A percentile compares a stretch with the other conserved stretches of the same genome.
Evolutionary conservation across 1,284 basidiomycete species (phyloP).

Genomic region (Trichosporon coremiiforme): DNA sequence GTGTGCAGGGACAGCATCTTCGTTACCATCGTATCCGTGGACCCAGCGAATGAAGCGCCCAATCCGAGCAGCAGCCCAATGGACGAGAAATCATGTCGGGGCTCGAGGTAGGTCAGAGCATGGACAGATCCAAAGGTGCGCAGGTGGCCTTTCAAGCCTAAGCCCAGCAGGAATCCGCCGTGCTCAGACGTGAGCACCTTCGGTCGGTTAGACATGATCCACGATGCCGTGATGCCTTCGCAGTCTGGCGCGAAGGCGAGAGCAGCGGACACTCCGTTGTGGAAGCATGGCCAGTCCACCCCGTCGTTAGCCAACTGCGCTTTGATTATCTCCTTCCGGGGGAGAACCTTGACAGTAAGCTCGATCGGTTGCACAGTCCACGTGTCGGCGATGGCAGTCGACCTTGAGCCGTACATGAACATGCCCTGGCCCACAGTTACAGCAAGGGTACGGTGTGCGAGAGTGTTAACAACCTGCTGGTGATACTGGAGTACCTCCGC

Average conservation of each 20-base stretch:
- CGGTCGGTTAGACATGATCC: conserved; percentile 92
- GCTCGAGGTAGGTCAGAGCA: conserved; percentile 83
- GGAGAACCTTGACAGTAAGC: conserved; percentile 70
- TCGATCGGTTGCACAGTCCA: conserved; percentile 80
- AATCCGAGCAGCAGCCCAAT: conserved; percentile 91
- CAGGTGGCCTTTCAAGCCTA: conserved; percentile 89
- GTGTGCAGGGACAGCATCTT: conserved; percentile 91
- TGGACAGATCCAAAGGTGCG: conserved; percentile 81
- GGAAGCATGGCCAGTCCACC: conserved; percentile 90
- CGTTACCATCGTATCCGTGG: conserved; percentile 79
- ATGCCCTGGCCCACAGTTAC: conserved; percentile 82
- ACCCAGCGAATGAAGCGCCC: conserved; percentile 87
- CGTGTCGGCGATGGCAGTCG: conserved; percentile 70
- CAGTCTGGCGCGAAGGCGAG: conserved; percentile 77
- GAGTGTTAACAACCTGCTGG: conserved; percentile 72
- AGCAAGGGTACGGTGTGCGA: conserved; percentile 81
- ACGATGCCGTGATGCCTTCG: conserved; percentile 79
- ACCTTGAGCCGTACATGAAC: conserved; percentile 77
- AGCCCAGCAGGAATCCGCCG: conserved; percentile 89
- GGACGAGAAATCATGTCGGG: conserved; percentile 91
- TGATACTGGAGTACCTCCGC: conserved; percentile 62
- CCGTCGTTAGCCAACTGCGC: conserved; percentile 67
- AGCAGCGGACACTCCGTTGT: conserved; percentile 92
- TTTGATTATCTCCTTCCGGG: conserved; percentile 58
- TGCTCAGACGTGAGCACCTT: conserved; percentile 83